Percentiles rank a stretch among this genome's conserved stretches.
phyloP scores from a whole-genome alignment of 805 yeast genomes.

The Wickerhamomyces canadensis region DNA sequence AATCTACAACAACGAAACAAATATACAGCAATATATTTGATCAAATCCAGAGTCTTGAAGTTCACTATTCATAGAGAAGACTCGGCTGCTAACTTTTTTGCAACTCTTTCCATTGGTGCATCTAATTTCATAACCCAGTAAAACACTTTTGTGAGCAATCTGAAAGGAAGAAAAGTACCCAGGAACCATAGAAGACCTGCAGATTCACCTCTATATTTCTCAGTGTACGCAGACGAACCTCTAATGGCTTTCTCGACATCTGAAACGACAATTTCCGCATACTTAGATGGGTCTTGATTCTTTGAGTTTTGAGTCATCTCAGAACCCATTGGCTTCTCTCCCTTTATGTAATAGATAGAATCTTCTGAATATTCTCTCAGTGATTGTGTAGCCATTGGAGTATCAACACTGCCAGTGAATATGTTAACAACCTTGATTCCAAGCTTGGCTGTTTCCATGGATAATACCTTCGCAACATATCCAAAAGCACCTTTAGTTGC shows the following conservation, averaged over 20 bases:
- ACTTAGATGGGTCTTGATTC: slow-evolving; percentile 26
- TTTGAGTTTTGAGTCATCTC: slow-evolving; percentile 1
- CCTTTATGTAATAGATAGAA: slow-evolving; percentile 13
- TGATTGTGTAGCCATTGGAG: slow-evolving; percentile 17
- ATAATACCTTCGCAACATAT: neutral
- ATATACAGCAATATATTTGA: no score
- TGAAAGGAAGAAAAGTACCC: slow-evolving; percentile 2
- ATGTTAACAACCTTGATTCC: neutral
- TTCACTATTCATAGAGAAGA: no score
- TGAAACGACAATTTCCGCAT: slow-evolving; percentile 33
- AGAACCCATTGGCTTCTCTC: no score
- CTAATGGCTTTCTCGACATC: slow-evolving; percentile 22
- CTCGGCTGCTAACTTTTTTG: no score
- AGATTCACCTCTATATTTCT: slow-evolving; percentile 10
- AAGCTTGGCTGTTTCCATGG: neutral
- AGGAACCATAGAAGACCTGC: slow-evolving; percentile 8
- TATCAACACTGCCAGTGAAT: neutral
- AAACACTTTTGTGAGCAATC: neutral
- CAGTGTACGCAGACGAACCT: slow-evolving; percentile 3
- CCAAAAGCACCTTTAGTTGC: slow-evolving; percentile 54
- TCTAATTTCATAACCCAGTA: neutral
- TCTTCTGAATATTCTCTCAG: no score
- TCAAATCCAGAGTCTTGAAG: no score
- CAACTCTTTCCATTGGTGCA: neutral
- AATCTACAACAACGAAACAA: no score